Conservation (phyloP, 768 basidiomycete genomes). For the Mycena kentingensis region DNA sequence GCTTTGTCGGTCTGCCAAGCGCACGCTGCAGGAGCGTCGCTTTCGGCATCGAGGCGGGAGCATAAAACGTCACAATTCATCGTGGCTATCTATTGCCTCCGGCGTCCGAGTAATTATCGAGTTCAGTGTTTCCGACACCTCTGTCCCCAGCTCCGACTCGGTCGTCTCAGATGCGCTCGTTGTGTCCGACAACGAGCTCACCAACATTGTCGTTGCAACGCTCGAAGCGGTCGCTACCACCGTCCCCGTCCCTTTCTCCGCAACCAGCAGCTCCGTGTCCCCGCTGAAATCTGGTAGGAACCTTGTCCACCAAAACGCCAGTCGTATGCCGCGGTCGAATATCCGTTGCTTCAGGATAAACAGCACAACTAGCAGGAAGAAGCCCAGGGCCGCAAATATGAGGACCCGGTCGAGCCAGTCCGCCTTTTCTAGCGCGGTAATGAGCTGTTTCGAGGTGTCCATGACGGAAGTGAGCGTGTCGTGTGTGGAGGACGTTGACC, state of each 20-base stretch:
- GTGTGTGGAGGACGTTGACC: conserved; percentile 73
- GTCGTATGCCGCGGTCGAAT: conserved; percentile 72
- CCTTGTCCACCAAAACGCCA: conserved; percentile 88
- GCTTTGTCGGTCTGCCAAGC: conserved; percentile 64
- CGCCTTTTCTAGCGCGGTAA: conserved; percentile 84
- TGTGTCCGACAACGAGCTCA: not conserved
- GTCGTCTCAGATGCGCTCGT: too few relatives aligned
- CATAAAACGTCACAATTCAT: not conserved
- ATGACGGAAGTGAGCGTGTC: conserved; percentile 73
- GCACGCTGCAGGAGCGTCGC: conserved; percentile 62
- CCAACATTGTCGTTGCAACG: not conserved
- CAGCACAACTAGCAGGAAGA: conserved; percentile 82
- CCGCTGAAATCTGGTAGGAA: conserved; percentile 60
- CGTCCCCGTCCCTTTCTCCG: conserved; percentile 36
- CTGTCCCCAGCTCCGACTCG: too few relatives aligned
- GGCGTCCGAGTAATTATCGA: not conserved
- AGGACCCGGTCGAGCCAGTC: conserved; percentile 92
- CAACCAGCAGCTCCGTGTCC: conserved; percentile 35
- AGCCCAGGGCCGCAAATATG: conserved; percentile 74
- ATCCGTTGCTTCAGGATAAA: conserved; percentile 90
- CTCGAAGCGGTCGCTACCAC: not conserved
- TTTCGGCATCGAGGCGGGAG: conserved; percentile 43
- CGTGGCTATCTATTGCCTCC: not conserved
- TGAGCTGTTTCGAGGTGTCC: conserved; percentile 77
- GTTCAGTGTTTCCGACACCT: not conserved